Conservation (phyloP, 208 protist genomes). For the Zelonia costaricensis region DNA sequence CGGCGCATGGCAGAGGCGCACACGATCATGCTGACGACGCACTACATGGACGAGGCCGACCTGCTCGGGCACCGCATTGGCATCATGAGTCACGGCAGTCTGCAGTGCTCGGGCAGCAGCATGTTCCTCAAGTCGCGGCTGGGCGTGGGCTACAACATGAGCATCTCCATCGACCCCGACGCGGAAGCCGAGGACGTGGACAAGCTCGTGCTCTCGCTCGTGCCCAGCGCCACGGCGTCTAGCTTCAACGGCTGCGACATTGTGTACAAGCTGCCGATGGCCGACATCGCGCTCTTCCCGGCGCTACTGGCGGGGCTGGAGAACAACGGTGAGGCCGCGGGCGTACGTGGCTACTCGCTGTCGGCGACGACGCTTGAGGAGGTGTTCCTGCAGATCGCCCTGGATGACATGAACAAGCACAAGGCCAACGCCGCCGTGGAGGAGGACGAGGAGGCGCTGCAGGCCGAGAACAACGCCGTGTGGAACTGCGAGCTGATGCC, state of each 20-base stretch:
- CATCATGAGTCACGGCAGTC: slow-evolving; percentile 80
- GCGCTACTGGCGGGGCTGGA: slow-evolving; percentile 47
- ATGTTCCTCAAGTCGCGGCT: slow-evolving; percentile 59
- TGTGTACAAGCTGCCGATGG: slow-evolving; percentile 44
- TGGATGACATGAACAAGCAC: slow-evolving; percentile 29
- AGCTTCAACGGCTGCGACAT: slow-evolving; percentile 39
- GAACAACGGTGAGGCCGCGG: slow-evolving; percentile 16
- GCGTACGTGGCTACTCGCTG: slow-evolving; percentile 54
- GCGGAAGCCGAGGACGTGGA: slow-evolving; percentile 28
- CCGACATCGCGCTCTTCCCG: slow-evolving; percentile 32
- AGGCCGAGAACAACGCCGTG: slow-evolving; percentile 26
- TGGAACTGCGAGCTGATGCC: slow-evolving; percentile 26
- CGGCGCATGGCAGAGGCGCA: slow-evolving; percentile 36
- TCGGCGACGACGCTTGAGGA: slow-evolving; percentile 78
- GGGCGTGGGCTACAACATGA: slow-evolving; percentile 59
- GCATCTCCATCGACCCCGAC: slow-evolving; percentile 33
- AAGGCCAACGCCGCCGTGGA: slow-evolving; percentile 4
- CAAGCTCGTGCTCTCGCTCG: slow-evolving; percentile 11
- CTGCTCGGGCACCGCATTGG: slow-evolving; percentile 90
- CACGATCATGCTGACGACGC: slow-evolving; percentile 85
- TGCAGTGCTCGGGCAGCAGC: slow-evolving; percentile 58
- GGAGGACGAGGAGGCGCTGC: slow-evolving; percentile 22
- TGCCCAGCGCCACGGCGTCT: slow-evolving; percentile 28
- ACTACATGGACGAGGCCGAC: slow-evolving; percentile 98
- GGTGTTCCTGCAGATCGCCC: slow-evolving; percentile 64